Percentiles rank a stretch among this genome's conserved stretches.
These are phyloP conservation scores for Cryptomeria japonica DNA, from an alignment of 75 land plant genomes.

Conservation along the genomic window DNA sequence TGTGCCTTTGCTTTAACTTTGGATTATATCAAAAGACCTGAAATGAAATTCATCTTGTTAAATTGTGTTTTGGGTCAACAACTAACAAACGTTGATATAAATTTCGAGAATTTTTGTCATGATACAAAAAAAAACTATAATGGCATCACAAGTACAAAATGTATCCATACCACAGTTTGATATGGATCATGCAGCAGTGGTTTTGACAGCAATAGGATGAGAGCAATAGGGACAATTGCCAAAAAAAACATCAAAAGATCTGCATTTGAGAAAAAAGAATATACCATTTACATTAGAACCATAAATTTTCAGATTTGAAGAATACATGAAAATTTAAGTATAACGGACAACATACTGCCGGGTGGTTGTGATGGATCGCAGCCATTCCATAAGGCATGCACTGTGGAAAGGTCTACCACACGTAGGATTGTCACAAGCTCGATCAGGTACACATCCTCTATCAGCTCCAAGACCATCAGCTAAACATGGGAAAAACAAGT, in stretches of 20 bases:
- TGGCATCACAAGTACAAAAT: neutral
- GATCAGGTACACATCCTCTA: conserved; percentile 74
- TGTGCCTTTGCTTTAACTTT: neutral
- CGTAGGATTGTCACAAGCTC: conserved; percentile 79
- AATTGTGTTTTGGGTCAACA: neutral
- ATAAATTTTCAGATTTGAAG: neutral
- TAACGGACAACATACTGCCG: conserved; percentile 54
- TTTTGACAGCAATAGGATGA: conserved; percentile 77
- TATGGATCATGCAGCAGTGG: conserved; percentile 4
- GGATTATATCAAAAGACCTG: neutral
- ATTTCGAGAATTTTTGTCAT: neutral
- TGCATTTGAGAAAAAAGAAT: conserved; percentile 23
- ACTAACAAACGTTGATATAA: neutral
- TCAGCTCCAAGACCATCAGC: conserved; percentile 51
- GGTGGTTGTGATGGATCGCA: conserved; percentile 83
- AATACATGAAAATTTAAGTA: neutral
- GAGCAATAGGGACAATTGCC: conserved; percentile 93
- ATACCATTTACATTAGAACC: neutral
- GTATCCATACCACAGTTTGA: neutral
- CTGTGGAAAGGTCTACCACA: conserved; percentile 78
- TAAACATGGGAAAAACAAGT: conserved; percentile 4
- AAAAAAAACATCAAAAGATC: conserved; percentile 86
- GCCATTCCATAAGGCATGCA: conserved; percentile 83
- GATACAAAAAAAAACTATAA: neutral
- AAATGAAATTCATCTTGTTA: neutral